A percentile compares a stretch with the other conserved stretches of the same genome.
Conservation (phyloP, 805 yeast species). For the Tetrapisispora iriomotensis region DNA sequence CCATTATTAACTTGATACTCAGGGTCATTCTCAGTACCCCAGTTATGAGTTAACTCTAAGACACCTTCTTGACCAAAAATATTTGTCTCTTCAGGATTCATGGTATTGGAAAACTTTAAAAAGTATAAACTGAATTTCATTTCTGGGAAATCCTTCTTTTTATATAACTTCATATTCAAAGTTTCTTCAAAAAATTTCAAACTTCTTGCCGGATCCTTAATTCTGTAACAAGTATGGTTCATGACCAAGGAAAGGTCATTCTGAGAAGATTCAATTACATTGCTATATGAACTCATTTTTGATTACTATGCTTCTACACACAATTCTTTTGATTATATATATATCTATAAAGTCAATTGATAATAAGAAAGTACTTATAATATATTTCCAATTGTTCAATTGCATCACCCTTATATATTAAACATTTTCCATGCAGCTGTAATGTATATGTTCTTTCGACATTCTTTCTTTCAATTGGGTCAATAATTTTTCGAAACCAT, state of each 20-base stretch:
- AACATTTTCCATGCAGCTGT: background rate
- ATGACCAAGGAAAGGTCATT: conserved; percentile 26
- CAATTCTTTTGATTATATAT: too few relatives aligned
- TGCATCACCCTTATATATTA: background rate
- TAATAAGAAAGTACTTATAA: too few relatives aligned
- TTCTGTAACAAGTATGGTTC: conserved; percentile 71
- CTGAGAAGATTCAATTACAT: conserved; percentile 14
- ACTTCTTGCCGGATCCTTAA: conserved; percentile 69
- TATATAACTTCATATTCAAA: conserved; percentile 62
- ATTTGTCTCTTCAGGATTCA: conserved; percentile 28
- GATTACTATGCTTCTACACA: too few relatives aligned
- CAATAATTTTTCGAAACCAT: too few relatives aligned
- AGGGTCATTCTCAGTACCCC: conserved; percentile 56
- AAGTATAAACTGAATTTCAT: conserved; percentile 58
- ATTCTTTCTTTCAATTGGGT: background rate
- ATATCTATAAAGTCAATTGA: too few relatives aligned
- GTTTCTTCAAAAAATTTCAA: conserved; percentile 62
- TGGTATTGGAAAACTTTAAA: conserved; percentile 37
- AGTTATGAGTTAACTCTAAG: conserved; percentile 73
- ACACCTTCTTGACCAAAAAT: conserved; percentile 42
- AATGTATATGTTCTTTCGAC: too few relatives aligned
- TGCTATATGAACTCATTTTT: background rate
- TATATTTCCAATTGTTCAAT: too few relatives aligned
- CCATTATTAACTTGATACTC: conserved; percentile 63
- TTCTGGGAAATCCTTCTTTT: conserved; percentile 42